A percentile compares a stretch with the other conserved stretches of the same genome.
phyloP scores from a whole-genome alignment of 2,329 filamentous ascomycete genomes.

The Colletotrichum sp. region DNA sequence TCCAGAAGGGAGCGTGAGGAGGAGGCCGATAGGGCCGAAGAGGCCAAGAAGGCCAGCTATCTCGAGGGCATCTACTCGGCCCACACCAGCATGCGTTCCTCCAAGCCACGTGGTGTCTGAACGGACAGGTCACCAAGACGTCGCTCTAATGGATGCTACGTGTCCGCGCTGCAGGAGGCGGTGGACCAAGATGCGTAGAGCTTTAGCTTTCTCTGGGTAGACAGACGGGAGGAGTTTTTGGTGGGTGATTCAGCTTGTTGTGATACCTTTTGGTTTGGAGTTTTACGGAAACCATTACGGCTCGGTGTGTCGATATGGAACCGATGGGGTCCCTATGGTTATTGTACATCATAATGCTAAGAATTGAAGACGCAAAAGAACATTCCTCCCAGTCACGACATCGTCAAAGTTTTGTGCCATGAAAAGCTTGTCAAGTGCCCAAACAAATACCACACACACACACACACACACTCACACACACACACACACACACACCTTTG shows the following conservation, averaged over 20 bases:
- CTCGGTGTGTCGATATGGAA: not conserved
- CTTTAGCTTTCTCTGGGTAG: not conserved
- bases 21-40: constrained; percentile 10
- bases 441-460: not conserved
- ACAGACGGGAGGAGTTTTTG: constrained; percentile 6
- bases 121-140: not conserved
- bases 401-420: not conserved
- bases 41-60: constrained; percentile 15
- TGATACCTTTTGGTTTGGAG: constrained; percentile 15
- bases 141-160: not conserved
- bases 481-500: not conserved
- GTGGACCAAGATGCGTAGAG: not conserved
- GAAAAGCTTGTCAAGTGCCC: not conserved
- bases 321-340: not conserved
- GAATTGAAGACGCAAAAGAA: not conserved
- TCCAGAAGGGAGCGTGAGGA: constrained; percentile 9
- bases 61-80: constrained; percentile 17
- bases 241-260: not conserved
- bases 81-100: constrained; percentile 6
- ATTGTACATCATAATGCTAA: not conserved
- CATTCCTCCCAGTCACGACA: not conserved
- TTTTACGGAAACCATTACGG: not conserved
- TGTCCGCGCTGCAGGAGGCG: not conserved
- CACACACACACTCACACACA: not conserved
- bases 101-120: not conserved